Conservation (phyloP, 768 basidiomycete species). For the Lactifluus hygrophoroides region DNA sequence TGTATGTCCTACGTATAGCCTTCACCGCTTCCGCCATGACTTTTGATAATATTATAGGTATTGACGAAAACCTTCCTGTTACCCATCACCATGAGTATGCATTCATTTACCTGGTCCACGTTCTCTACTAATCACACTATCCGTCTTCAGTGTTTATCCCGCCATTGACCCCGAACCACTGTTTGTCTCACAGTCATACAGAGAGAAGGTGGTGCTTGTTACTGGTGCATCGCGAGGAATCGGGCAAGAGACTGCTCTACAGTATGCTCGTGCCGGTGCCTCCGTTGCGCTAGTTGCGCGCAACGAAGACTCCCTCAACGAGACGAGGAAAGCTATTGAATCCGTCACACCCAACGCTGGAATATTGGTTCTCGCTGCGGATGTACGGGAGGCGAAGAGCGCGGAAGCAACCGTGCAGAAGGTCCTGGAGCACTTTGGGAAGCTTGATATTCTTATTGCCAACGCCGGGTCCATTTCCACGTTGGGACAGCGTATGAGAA, state of each 20-base stretch:
- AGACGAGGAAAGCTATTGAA: background rate
- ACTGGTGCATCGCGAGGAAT: conserved; percentile 11
- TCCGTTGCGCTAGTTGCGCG: background rate
- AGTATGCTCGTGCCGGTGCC: conserved; percentile 1
- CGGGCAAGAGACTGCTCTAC: conserved; percentile 4
- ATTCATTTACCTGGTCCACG: background rate
- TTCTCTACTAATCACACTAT: no score
- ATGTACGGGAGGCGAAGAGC: background rate
- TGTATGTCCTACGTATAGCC: no score
- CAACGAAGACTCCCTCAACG: background rate
- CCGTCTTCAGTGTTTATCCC: background rate
- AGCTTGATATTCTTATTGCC: conserved; percentile 1
- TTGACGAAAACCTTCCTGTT: conserved; percentile 8
- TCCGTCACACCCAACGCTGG: background rate
- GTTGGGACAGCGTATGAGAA: background rate
- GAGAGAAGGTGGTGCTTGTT: conserved; percentile 1
- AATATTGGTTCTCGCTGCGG: background rate
- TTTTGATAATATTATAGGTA: background rate
- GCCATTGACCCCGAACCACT: background rate
- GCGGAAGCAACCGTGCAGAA: background rate
- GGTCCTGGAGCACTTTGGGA: conserved; percentile 1
- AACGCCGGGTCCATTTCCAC: background rate
- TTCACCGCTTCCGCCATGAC: background rate
- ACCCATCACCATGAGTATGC: background rate
- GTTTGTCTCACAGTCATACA: background rate